Percentiles rank a stretch among this genome's conserved stretches.
Conservation (phyloP, 345 rosid species). For the Arabis alpina region DNA sequence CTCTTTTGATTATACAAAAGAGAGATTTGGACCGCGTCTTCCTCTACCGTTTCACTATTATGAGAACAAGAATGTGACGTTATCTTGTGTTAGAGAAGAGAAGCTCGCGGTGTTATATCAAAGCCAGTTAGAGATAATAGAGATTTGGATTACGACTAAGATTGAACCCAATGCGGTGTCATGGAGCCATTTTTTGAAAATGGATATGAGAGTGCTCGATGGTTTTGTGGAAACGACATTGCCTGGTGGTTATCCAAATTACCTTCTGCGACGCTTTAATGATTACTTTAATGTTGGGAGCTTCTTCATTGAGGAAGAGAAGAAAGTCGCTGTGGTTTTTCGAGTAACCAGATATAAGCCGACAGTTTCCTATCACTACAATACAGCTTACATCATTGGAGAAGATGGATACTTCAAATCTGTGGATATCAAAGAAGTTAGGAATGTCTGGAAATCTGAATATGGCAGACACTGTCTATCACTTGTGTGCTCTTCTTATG, state of each 20-base stretch:
- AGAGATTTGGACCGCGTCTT: constrained; percentile 8
- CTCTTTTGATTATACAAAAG: constrained; percentile 18
- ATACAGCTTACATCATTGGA: neutral
- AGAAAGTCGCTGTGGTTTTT: neutral
- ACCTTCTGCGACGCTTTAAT: no score
- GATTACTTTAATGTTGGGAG: neutral
- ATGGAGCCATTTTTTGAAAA: neutral
- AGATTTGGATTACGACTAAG: neutral
- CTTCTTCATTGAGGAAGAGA: constrained; percentile 11
- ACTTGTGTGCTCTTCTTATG: neutral
- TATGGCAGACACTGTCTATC: no score
- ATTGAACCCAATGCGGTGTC: neutral
- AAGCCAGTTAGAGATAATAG: neutral
- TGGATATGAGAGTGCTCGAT: no score
- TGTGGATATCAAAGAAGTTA: neutral
- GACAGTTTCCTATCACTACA: neutral
- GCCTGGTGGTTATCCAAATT: no score
- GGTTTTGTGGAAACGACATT: neutral
- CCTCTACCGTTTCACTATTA: neutral
- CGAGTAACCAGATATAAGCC: neutral
- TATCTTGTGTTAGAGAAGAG: constrained; percentile 11
- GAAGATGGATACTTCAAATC: neutral
- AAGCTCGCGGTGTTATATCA: neutral
- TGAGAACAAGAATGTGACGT: neutral
- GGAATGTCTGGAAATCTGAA: neutral